phyloP scores from a whole-genome alignment of 1,284 basidiomycete species.

The Leccinum ambiguum region DNA sequence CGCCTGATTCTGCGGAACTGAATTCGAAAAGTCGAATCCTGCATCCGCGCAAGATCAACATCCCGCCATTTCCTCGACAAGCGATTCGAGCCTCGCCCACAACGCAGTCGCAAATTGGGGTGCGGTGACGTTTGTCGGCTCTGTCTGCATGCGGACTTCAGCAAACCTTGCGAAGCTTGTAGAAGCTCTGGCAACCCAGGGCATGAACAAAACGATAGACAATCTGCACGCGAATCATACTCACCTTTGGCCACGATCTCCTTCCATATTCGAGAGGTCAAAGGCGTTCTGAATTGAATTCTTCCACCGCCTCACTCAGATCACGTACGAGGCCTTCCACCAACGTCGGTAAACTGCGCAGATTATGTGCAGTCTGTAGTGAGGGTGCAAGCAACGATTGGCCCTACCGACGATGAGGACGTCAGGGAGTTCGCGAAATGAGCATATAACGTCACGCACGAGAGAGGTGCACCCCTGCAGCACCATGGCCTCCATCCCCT shows the following conservation, averaged over 20 bases:
- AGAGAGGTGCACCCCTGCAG: conserved; percentile 71
- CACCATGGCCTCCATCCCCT: conserved; percentile 89
- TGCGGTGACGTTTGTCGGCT: conserved; percentile 80
- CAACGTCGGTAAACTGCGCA: conserved; percentile 80
- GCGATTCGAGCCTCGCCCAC: conserved; percentile 79
- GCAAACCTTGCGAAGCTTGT: conserved; percentile 38
- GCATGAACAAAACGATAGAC: conserved; percentile 5
- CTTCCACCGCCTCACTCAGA: conserved; percentile 81
- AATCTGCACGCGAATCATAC: conserved; percentile 15
- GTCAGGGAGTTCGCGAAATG: conserved; percentile 4
- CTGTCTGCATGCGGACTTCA: conserved; percentile 80
- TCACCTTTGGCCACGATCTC: conserved; percentile 78
- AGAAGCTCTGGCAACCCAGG: conserved; percentile 21
- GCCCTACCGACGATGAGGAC: conserved; percentile 53
- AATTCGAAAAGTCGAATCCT: conserved; percentile 4
- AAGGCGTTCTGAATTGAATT: conserved; percentile 79
- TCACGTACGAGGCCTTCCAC: conserved; percentile 82
- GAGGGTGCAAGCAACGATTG: conserved; percentile 88
- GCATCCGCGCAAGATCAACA: conserved; percentile 80
- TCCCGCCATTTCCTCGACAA: conserved; percentile 87
- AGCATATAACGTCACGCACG: conserved; percentile 42
- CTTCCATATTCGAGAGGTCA: conserved; percentile 85
- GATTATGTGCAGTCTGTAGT: conserved; percentile 93
- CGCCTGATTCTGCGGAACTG: neutral
- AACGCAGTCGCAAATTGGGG: conserved; percentile 81